A percentile compares a stretch with the other conserved stretches of the same genome.
Conservation (phyloP, 257 asterid genomes). For the Solanum paucissectum region DNA sequence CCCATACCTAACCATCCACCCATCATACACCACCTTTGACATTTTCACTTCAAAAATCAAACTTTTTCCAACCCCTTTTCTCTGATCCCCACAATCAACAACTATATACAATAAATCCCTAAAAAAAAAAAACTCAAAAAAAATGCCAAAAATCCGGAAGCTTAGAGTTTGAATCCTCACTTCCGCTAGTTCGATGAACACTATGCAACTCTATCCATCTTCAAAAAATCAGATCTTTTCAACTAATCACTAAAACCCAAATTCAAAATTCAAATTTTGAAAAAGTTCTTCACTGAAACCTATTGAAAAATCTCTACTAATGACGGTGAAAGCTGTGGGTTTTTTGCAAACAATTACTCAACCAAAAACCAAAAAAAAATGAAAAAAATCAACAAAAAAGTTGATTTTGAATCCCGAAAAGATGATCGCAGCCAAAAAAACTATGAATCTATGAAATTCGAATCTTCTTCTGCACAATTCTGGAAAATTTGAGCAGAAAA, state of each 20-base stretch:
- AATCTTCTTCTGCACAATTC: not conserved
- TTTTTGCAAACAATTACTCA: not conserved
- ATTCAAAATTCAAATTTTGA: not conserved
- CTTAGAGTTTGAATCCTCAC: not conserved
- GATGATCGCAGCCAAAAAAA: not conserved
- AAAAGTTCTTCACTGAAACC: not conserved
- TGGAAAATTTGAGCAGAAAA: not conserved
- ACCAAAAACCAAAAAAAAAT: not conserved
- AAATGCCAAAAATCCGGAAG: not conserved
- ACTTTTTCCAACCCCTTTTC: not conserved
- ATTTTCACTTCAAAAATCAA: slow-evolving; percentile 1
- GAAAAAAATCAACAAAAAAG: not conserved
- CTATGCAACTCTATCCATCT: not conserved
- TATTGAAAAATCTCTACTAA: not conserved
- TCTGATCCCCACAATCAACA: not conserved
- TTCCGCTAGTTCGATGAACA: not conserved
- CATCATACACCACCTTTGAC: slow-evolving; percentile 82
- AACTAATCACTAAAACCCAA: not conserved
- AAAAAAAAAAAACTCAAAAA: not conserved
- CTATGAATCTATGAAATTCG: not conserved
- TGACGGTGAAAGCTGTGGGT: not conserved
- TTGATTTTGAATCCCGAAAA: not conserved
- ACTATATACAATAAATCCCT: not conserved
- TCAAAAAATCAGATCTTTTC: not conserved
- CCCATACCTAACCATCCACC: slow-evolving; percentile 98